A percentile compares a stretch with the other conserved stretches of the same genome.
Conservation (phyloP, 73 alveolate genomes). For the Diophrys appendiculata region DNA sequence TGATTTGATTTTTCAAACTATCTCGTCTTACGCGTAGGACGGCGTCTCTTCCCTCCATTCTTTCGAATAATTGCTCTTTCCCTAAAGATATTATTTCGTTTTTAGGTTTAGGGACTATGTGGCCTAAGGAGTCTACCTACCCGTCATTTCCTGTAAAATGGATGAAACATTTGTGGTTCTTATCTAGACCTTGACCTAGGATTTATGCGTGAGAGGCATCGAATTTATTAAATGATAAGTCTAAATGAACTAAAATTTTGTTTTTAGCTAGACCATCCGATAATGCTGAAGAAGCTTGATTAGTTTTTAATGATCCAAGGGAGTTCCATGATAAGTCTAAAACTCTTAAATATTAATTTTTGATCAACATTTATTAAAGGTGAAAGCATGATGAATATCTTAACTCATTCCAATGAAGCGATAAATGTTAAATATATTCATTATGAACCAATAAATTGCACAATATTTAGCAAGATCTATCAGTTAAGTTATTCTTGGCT, state of each 20-base stretch:
- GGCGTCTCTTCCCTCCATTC: slow-evolving; percentile 45
- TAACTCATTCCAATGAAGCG: slow-evolving; percentile 31
- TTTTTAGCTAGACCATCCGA: not conserved
- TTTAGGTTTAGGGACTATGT: not conserved
- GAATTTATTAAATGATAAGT: slow-evolving; percentile 33
- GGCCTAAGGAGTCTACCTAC: not conserved
- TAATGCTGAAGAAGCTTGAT: not conserved
- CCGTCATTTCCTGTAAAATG: slow-evolving; percentile 70
- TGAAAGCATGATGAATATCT: slow-evolving; percentile 14
- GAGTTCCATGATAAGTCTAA: slow-evolving; percentile 64
- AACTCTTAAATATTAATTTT: slow-evolving; percentile 10
- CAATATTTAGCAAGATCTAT: not conserved
- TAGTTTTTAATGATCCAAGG: slow-evolving; percentile 28
- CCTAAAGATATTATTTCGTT: not conserved
- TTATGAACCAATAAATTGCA: slow-evolving; percentile 26
- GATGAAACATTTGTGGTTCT: slow-evolving; percentile 52
- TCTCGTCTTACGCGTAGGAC: slow-evolving; percentile 59
- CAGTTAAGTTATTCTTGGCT: not conserved
- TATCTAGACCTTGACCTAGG: slow-evolving; percentile 27
- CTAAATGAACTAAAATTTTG: slow-evolving; percentile 22
- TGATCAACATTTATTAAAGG: slow-evolving; percentile 9
- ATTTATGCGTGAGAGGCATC: not conserved
- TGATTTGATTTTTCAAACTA: slow-evolving; percentile 3
- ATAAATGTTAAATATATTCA: slow-evolving; percentile 1
- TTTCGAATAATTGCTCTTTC: not conserved